Evolutionary conservation across 371 early-diverging fungal species (phyloP).

Genomic region (Sporodiniella umbellata): DNA sequence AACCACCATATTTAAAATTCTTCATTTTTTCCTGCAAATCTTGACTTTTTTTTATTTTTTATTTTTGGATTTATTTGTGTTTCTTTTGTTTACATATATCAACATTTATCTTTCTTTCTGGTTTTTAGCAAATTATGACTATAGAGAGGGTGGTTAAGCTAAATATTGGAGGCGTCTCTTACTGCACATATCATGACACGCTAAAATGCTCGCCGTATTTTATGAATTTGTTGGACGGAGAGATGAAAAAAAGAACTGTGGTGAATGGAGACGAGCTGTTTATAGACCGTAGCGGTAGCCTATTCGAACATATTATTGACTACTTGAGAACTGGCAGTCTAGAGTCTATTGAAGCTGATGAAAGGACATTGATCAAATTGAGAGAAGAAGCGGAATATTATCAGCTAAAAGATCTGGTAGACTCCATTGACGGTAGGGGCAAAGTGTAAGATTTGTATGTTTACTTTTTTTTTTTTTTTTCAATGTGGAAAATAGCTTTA

Average conservation of each 20-base stretch:
- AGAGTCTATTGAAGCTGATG: neutral
- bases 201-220: neutral
- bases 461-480: no score
- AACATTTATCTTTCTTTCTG: neutral
- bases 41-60: neutral
- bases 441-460: neutral
- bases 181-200: neutral
- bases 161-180: neutral
- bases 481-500: no score
- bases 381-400: constrained; percentile 1
- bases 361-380: neutral
- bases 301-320: neutral
- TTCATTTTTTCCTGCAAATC: no score
- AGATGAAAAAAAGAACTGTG: neutral
- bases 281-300: neutral
- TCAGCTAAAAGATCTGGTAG: neutral
- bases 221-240: neutral
- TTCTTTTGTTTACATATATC: neutral
- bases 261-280: neutral
- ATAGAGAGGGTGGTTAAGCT: neutral
- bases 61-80: neutral
- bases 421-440: neutral
- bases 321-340: neutral
- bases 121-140: neutral
- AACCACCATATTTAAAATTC: neutral